phyloP scores from a whole-genome alignment of 164 flowering plant genomes.

The Sextonia rubra region DNA sequence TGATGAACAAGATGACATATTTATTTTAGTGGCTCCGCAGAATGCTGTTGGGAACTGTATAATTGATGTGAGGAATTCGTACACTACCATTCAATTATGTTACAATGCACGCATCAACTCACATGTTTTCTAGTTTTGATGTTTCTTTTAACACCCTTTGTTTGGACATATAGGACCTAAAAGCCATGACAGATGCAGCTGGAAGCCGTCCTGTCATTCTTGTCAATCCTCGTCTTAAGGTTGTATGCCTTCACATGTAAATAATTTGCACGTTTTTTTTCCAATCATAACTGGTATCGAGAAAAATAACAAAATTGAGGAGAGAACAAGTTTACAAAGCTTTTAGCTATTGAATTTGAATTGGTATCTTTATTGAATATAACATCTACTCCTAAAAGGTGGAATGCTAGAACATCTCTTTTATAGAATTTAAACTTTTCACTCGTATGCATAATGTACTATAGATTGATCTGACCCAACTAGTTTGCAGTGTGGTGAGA shows the following conservation, averaged over 20 bases:
- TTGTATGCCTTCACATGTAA: constrained; percentile 9
- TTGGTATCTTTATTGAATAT: neutral
- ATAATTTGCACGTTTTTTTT: neutral
- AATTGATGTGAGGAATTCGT: constrained; percentile 62
- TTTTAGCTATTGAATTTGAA: neutral
- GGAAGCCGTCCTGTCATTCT: constrained; percentile 80
- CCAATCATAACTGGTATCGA: neutral
- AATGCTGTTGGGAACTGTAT: constrained; percentile 98
- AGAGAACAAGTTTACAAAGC: too few species aligned
- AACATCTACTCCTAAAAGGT: neutral
- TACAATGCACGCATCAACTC: neutral
- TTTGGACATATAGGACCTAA: constrained; percentile 58
- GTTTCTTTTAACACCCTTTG: constrained; percentile 3
- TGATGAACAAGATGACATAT: constrained; percentile 80
- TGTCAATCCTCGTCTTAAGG: constrained; percentile 85
- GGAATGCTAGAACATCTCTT: neutral
- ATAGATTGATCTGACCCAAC: neutral
- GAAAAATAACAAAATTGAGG: too few species aligned
- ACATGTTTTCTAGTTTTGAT: neutral
- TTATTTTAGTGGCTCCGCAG: constrained; percentile 91
- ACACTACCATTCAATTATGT: constrained; percentile 1
- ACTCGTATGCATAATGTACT: too few species aligned
- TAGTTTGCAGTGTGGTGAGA: neutral
- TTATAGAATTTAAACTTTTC: too few species aligned
- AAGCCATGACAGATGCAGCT: constrained; percentile 93